phyloP scores from a whole-genome alignment of 148 eudicot genomes.

The Nyssa sinensis region DNA sequence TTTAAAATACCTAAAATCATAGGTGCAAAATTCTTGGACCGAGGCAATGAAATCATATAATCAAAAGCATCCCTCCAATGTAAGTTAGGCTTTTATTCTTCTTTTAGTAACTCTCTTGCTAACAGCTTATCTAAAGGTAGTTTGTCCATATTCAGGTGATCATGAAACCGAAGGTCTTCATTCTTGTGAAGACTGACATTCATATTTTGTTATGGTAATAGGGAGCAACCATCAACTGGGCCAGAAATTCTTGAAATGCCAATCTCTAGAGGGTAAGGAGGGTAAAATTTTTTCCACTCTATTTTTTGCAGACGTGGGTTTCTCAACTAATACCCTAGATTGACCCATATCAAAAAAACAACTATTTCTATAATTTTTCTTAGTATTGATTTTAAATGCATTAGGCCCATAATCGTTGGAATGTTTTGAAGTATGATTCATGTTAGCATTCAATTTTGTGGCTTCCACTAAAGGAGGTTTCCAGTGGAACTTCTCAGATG shows the following conservation, averaged over 20 bases:
- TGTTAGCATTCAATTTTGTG: conserved; percentile 3
- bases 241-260: neutral
- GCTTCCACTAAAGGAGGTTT: conserved; percentile 17
- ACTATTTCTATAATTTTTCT: conserved; percentile 14
- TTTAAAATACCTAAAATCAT: neutral
- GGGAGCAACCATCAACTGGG: conserved; percentile 7
- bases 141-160: neutral
- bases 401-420: conserved; percentile 7
- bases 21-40: conserved; percentile 11
- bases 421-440: conserved; percentile 10
- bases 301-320: conserved; percentile 5
- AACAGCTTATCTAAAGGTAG: neutral
- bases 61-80: conserved; percentile 10
- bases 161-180: conserved; percentile 15
- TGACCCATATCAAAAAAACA: neutral
- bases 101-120: conserved; percentile 3
- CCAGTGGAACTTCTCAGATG: conserved; percentile 18
- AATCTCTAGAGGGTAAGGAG: neutral
- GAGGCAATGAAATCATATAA: conserved; percentile 17
- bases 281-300: too few relatives aligned
- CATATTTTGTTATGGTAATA: conserved; percentile 10
- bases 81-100: neutral
- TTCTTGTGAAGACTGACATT: conserved; percentile 9
- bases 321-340: conserved; percentile 9
- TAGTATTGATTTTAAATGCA: too few relatives aligned